These are phyloP conservation scores for Planoprotostelium fungivorum DNA, from an alignment of 78 protist species.

Conservation along the genomic window DNA sequence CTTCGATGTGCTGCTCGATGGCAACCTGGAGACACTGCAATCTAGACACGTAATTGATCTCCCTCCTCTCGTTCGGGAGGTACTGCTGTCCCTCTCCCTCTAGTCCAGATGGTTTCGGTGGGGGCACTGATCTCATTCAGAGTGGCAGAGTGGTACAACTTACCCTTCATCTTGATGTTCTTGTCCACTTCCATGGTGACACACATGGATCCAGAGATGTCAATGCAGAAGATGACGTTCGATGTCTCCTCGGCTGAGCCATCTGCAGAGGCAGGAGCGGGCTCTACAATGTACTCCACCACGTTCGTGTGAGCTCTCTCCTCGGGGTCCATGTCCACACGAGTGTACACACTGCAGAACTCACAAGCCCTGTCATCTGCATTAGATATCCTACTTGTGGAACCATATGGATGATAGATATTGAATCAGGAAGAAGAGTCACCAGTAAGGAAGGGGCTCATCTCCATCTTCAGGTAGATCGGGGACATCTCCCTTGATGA, in stretches of 20 bases:
- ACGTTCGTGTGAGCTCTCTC: slow-evolving; percentile 39
- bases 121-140: not conserved
- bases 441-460: not conserved
- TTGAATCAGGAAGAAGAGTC: not conserved
- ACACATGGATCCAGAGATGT: slow-evolving; percentile 59
- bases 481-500: not conserved
- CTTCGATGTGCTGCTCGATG: slow-evolving; percentile 43
- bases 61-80: not conserved
- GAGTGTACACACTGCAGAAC: slow-evolving; percentile 46
- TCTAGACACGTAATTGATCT: slow-evolving; percentile 37
- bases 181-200: slow-evolving; percentile 29
- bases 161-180: slow-evolving; percentile 21
- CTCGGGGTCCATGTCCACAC: slow-evolving; percentile 12
- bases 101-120: not conserved
- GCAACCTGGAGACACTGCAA: slow-evolving; percentile 66
- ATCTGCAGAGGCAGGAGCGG: slow-evolving; percentile 15
- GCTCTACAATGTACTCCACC: slow-evolving; percentile 53
- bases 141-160: slow-evolving; percentile 5
- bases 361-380: slow-evolving; percentile 52
- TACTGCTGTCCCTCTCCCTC: not conserved
- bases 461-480: not conserved
- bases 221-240: slow-evolving; percentile 49
- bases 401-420: slow-evolving; percentile 22
- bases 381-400: not conserved
- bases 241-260: slow-evolving; percentile 8